Evolutionary conservation across 352 stramenopile species (phyloP), one percentile per base, ranked within the genome.

Genomic region (Saprolegnia parasitica): DNA sequence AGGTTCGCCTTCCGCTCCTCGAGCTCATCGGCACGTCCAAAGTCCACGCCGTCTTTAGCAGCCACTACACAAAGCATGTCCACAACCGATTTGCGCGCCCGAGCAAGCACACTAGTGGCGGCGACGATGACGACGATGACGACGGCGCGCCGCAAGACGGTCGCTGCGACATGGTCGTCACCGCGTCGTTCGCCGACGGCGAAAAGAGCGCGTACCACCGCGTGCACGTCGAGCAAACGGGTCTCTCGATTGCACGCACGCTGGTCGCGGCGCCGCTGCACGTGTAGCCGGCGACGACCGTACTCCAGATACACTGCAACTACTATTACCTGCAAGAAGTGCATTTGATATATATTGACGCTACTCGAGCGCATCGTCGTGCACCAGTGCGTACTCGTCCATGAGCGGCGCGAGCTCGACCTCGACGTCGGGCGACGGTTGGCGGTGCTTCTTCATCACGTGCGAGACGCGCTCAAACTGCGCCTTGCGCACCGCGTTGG

Each of bases 381-480:
- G 11, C 11, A 60, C 1, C 13, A 24, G 11, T 15, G 11, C 52
- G 35, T 21, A 60, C 35, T 60, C 63, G 42, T 61, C 63, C 46
- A 62, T 62, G 39, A 70, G 63, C 29, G 23, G 49, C 10, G 54
- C n/a, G 18, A 56, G 21, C 32, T 68, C 63, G 35, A 70, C 23
- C 26, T 70, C 63, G n/a, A n/a, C n/a, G n/a, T n/a, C n/a, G 35
- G 52, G 52, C 20, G 29, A 35, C 29, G 29, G 29, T 21, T 70
- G 23, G 5, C 21, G 15, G 23, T 70, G 63, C 23, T 70, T 70
- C 42, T 70, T 70, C 42, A 70, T 52, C 13, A 54, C 63, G 26
- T 70, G 42, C 46, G 42, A 61, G 5, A 70, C 63, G 20, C 63
- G 63, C 40, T 70, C 55, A 24, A 70, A 70, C 13, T 70, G 63